Evolutionary conservation across 1,284 basidiomycete genomes (phyloP), one percentile per base, ranked within the genome.

Genomic region (Pseudozyma thailandica): DNA sequence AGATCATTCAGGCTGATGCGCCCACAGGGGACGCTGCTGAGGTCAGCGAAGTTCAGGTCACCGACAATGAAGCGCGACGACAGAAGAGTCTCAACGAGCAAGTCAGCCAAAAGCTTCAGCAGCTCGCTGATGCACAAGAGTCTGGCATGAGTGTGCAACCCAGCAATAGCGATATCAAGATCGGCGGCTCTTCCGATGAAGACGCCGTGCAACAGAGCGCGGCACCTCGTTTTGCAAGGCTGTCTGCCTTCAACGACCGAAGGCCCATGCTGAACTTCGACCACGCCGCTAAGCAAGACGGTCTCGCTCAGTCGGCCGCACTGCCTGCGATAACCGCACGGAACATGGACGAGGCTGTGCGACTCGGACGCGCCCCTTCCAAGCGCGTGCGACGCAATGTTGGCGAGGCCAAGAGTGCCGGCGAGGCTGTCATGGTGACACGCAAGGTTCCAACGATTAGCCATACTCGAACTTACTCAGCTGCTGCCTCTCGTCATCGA

Each of bases 161-260:
- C 15, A 31, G 30, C 15, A 12, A 37, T n/a, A 21, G 26, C 12
- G 38, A 37, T n/a, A 25, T 25, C 16, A 47, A 50, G 47, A 48
- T 54, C 30, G 47, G 51, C 41, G 52, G 51, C 28, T 55, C 55
- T 4, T 48, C 51, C 6, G 57, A 60, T 21, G 41, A 61, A 33
- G 35, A 45, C 38, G 12, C 16, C 20, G 38, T 43, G 49, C 4
- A 41, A 6, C 50, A 33, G 16, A 31, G 37, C 6, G 42, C 23
- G 15, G 41, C 39, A 1, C 37, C 41, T 6, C 45, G 39, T 20
- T 53, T 45, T 26, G 61, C 57, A 5, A 50, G 68, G 12, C 50
- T 71, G 12, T 71, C 68, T 21, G 68, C 62, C 6, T 71, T 71
- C 44, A 48, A 71, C 45, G 68, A 71, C 33, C 57, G 68, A 10